Conservation (phyloP, 169 alveolate genomes). For the Cryptosporidium sp. region DNA sequence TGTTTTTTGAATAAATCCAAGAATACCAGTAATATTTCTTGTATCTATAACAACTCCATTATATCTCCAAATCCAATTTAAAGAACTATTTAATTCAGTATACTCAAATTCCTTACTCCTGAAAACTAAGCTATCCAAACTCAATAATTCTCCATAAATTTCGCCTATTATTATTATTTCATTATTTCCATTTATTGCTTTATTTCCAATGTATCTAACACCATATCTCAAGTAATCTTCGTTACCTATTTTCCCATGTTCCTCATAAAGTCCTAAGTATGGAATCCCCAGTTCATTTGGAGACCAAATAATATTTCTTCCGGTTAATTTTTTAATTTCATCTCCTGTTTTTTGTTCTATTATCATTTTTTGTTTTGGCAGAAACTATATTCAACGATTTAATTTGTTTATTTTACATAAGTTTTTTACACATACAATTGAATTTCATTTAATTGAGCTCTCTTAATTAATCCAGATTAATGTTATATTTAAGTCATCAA, state of each 20-base stretch:
- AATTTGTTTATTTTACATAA: constrained; percentile 10
- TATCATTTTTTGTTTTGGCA: constrained; percentile 31
- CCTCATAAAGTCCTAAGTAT: constrained; percentile 70
- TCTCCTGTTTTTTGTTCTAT: constrained; percentile 59
- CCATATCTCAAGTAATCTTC: constrained; percentile 69
- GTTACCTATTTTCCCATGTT: constrained; percentile 68
- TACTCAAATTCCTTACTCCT: constrained; percentile 31
- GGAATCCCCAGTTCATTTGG: constrained; percentile 60
- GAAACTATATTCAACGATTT: neutral
- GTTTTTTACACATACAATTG: constrained; percentile 9
- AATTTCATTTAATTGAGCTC: constrained; percentile 12
- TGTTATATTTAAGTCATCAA: neutral
- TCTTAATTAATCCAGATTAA: constrained; percentile 29
- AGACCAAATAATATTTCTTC: constrained; percentile 55
- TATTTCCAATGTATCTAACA: constrained; percentile 69
- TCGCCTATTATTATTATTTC: constrained; percentile 65
- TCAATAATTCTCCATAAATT: constrained; percentile 47
- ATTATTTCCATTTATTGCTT: constrained; percentile 16
- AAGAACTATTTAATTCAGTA: constrained; percentile 71
- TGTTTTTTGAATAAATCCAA: constrained; percentile 66
- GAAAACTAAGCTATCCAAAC: constrained; percentile 31
- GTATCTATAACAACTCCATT: constrained; percentile 60
- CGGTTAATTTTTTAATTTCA: constrained; percentile 61
- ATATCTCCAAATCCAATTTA: constrained; percentile 68
- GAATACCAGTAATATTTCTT: constrained; percentile 60